These are phyloP conservation scores for Nectriaceae sp. DNA, from an alignment of 2,329 filamentous ascomycete species.

Conservation along the genomic window DNA sequence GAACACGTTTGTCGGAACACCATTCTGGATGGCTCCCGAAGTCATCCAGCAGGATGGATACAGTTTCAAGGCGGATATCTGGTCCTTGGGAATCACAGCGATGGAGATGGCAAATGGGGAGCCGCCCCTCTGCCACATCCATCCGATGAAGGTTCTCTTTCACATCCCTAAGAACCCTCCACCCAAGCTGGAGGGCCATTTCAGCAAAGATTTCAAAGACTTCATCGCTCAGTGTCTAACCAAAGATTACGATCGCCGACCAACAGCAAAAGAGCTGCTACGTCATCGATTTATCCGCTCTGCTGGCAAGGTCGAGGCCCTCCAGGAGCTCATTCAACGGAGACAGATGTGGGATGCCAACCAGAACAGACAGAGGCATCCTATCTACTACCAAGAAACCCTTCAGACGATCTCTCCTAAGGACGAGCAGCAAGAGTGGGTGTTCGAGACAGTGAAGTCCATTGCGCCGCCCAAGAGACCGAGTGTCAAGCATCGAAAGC, in stretches of 20 bases:
- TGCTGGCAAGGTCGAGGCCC: conserved; percentile 82
- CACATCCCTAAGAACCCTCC: conserved; percentile 87
- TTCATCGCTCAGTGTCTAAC: conserved; percentile 89
- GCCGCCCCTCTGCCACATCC: conserved; percentile 81
- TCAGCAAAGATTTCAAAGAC: conserved; percentile 90
- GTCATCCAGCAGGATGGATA: conserved; percentile 84
- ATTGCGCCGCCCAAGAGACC: conserved; percentile 56
- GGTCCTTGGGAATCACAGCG: conserved; percentile 89
- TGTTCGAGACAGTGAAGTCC: conserved; percentile 91
- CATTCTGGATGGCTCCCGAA: conserved; percentile 96
- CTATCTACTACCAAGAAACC: conserved; percentile 92
- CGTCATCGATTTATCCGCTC: conserved; percentile 85
- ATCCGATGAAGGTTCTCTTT: conserved; percentile 93
- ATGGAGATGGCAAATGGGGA: conserved; percentile 89
- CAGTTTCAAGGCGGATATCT: conserved; percentile 91
- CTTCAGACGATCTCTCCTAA: conserved; percentile 69
- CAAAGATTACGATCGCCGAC: conserved; percentile 84
- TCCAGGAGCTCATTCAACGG: conserved; percentile 85
- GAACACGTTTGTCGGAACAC: conserved; percentile 96
- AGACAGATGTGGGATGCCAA: conserved; percentile 81
- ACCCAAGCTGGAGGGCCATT: conserved; percentile 81
- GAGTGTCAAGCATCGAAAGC: conserved; percentile 53
- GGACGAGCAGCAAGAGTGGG: conserved; percentile 82
- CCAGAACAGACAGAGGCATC: conserved; percentile 66
- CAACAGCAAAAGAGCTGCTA: conserved; percentile 83